Evolutionary conservation across 2,329 filamentous ascomycete genomes (phyloP).

Genomic region (Diaporthe vaccinii): DNA sequence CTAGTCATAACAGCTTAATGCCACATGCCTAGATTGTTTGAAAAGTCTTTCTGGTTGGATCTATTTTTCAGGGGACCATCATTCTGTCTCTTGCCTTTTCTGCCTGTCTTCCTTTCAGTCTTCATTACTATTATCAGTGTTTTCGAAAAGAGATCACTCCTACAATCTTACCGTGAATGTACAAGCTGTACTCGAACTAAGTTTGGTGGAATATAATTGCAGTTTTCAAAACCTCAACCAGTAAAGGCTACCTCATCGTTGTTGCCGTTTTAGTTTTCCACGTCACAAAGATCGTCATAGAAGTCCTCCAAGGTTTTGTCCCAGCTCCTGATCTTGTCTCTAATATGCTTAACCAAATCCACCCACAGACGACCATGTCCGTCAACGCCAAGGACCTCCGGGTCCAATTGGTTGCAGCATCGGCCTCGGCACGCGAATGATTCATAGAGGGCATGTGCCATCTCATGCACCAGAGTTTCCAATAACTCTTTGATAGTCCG

Average conservation of each 20-base stretch:
- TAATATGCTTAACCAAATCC: background rate
- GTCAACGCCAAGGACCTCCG: background rate
- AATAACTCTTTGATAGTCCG: background rate
- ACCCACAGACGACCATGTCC: background rate
- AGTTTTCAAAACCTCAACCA: background rate
- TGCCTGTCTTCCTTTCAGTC: background rate
- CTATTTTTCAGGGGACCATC: no score
- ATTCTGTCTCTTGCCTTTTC: no score
- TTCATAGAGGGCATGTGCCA: background rate
- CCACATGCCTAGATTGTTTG: background rate
- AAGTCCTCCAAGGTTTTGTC: background rate
- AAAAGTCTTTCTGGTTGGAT: no score
- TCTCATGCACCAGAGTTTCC: background rate
- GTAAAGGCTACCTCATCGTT: background rate
- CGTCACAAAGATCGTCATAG: background rate
- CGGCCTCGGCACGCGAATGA: background rate
- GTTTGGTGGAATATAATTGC: rapidly evolving
- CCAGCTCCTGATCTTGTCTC: background rate
- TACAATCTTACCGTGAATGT: background rate
- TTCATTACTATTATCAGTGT: background rate
- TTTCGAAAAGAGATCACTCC: background rate
- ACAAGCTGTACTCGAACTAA: rapidly evolving
- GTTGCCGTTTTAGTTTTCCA: background rate
- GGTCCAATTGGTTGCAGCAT: background rate
- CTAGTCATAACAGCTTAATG: no score